These are phyloP conservation scores for Pachysolen tannophilus DNA, from an alignment of 805 yeast species.

Conservation along the genomic window DNA sequence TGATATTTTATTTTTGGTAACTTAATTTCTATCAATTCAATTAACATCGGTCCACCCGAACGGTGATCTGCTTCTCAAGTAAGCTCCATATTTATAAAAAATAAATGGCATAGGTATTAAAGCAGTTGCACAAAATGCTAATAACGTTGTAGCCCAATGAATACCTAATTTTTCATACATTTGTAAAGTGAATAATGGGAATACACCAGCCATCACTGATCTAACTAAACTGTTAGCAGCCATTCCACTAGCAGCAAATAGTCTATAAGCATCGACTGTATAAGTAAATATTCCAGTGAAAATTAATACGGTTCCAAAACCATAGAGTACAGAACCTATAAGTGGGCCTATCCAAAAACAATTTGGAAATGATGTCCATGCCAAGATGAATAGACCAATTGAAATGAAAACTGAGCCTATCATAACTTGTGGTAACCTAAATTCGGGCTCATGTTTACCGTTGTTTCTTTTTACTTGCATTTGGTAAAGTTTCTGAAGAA, in stretches of 20 bases:
- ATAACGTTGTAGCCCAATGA: constrained; percentile 48
- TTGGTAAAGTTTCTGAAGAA: constrained; percentile 25
- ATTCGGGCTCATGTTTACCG: constrained; percentile 47
- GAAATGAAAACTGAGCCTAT: constrained; percentile 42
- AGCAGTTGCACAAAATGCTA: constrained; percentile 40
- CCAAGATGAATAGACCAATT: constrained; percentile 48
- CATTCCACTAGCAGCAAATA: constrained; percentile 43
- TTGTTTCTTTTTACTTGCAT: constrained; percentile 25
- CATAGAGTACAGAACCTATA: constrained; percentile 32
- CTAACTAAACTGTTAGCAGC: constrained; percentile 46
- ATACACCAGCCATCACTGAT: constrained; percentile 45
- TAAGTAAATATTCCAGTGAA: constrained; percentile 31
- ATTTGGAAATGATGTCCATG: constrained; percentile 47
- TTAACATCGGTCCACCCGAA: constrained; percentile 30
- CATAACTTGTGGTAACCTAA: constrained; percentile 53
- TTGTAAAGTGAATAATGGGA: constrained; percentile 50
- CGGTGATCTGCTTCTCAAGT: constrained; percentile 34
- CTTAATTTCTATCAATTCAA: no score
- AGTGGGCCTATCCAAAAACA: constrained; percentile 48
- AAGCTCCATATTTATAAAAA: constrained; percentile 41
- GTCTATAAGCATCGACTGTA: constrained; percentile 35
- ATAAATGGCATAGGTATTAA: constrained; percentile 50
- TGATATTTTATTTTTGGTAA: no score
- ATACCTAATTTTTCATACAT: constrained; percentile 48
- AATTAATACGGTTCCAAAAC: constrained; percentile 35